Evolutionary conservation across 2,329 filamentous ascomycete genomes (phyloP).

Genomic region (Fusarium poae): DNA sequence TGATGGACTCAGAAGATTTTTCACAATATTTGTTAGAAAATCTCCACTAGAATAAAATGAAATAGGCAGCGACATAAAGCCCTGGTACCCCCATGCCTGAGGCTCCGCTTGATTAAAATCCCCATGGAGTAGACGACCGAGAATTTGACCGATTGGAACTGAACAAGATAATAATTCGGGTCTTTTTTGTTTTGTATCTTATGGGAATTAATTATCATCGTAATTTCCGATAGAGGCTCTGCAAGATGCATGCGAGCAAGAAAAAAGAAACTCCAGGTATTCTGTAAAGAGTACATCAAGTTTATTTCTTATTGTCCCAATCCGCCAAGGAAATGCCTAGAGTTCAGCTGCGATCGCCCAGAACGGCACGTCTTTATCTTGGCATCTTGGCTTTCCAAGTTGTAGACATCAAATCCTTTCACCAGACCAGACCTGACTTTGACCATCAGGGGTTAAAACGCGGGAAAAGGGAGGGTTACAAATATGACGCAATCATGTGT

Average conservation of each 20-base stretch:
- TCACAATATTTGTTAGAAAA: neutral
- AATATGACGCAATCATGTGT: conserved; percentile 20
- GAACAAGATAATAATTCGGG: neutral
- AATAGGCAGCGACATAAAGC: conserved; percentile 33
- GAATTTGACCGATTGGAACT: conserved; percentile 14
- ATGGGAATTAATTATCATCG: conserved; percentile 6
- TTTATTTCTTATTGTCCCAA: too few relatives aligned
- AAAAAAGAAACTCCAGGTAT: neutral
- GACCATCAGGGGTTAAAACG: neutral
- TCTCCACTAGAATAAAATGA: conserved; percentile 21
- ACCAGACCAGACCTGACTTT: neutral
- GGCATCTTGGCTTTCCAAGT: conserved; percentile 13
- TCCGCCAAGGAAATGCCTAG: conserved; percentile 15
- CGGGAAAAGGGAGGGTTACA: neutral
- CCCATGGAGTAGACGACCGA: conserved; percentile 30
- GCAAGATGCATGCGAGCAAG: neutral
- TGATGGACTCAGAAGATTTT: conserved; percentile 18
- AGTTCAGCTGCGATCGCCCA: conserved; percentile 25
- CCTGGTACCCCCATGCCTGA: conserved; percentile 11
- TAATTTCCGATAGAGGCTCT: conserved; percentile 17
- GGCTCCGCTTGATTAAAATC: conserved; percentile 11
- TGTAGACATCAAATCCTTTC: neutral
- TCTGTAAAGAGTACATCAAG: too few relatives aligned
- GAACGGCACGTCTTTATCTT: conserved; percentile 6
- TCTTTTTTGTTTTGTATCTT: neutral